A percentile compares a stretch with the other conserved stretches of the same genome.
These are phyloP conservation scores for Pseudopyrenochaeta lycopersici DNA, from an alignment of 2,329 filamentous ascomycete genomes.

Conservation along the genomic window DNA sequence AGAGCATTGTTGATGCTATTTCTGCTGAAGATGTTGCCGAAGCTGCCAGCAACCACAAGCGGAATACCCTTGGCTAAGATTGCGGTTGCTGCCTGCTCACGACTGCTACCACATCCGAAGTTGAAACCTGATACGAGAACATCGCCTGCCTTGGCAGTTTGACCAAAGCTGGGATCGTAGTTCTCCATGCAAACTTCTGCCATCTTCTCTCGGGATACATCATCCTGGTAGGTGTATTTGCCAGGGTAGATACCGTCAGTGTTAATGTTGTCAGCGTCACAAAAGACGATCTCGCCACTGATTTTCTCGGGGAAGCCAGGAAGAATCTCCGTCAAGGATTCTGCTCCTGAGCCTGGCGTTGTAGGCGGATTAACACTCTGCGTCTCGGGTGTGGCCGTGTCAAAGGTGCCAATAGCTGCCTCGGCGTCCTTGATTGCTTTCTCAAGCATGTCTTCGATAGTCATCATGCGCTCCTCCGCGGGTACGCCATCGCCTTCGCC, in stretches of 20 bases:
- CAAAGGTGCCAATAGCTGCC: slow-evolving; percentile 62
- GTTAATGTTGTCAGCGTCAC: slow-evolving; percentile 85
- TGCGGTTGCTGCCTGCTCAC: slow-evolving; percentile 89
- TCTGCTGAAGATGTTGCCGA: slow-evolving; percentile 82
- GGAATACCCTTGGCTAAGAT: slow-evolving; percentile 83
- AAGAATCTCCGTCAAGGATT: slow-evolving; percentile 72
- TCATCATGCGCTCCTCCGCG: slow-evolving; percentile 71
- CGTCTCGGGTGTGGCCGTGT: slow-evolving; percentile 41
- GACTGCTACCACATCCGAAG: slow-evolving; percentile 82
- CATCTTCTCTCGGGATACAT: slow-evolving; percentile 80
- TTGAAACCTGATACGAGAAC: slow-evolving; percentile 88
- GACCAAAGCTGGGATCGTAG: slow-evolving; percentile 79
- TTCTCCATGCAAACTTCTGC: slow-evolving; percentile 92
- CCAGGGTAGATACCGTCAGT: slow-evolving; percentile 94
- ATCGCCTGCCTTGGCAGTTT: slow-evolving; percentile 72
- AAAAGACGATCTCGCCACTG: slow-evolving; percentile 86
- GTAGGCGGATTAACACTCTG: slow-evolving; percentile 43
- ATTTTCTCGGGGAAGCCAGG: slow-evolving; percentile 88
- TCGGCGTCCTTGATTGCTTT: slow-evolving; percentile 76
- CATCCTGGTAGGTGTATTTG: slow-evolving; percentile 92
- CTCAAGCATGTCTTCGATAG: slow-evolving; percentile 74
- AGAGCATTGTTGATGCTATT: slow-evolving; percentile 84
- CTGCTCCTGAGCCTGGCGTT: slow-evolving; percentile 35
- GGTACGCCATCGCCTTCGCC: slow-evolving; percentile 75
- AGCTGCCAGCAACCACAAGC: slow-evolving; percentile 81